A percentile compares a stretch with the other conserved stretches of the same genome.
Evolutionary conservation across 306 rosid species (phyloP).

Genomic region (Fagus sylvatica): DNA sequence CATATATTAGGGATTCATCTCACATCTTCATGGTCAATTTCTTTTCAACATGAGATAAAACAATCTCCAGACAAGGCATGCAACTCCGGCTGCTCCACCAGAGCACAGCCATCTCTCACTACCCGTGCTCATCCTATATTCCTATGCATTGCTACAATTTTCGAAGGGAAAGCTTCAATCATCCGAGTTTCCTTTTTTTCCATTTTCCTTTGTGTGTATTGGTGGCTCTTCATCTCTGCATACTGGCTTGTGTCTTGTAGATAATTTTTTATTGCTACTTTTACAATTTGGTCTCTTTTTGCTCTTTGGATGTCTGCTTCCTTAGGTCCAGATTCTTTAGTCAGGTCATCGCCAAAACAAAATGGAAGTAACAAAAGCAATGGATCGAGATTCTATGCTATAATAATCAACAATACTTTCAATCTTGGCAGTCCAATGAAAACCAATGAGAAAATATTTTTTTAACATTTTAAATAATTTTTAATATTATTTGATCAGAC

Average conservation of each 20-base stretch:
- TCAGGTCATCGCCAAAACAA: conserved; percentile 29
- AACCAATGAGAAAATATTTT: too few relatives aligned
- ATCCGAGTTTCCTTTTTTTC: conserved; percentile 21
- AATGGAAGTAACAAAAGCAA: neutral
- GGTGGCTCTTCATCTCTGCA: conserved; percentile 35
- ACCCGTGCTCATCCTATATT: conserved; percentile 69
- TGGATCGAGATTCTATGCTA: too few relatives aligned
- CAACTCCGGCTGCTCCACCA: conserved; percentile 83
- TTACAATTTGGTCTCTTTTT: conserved; percentile 35
- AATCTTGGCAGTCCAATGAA: too few relatives aligned
- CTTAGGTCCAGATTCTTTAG: conserved; percentile 43
- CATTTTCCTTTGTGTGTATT: conserved; percentile 19
- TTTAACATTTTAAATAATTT: too few relatives aligned
- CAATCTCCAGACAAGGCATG: conserved; percentile 78
- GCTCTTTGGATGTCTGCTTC: conserved; percentile 34
- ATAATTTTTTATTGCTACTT: conserved; percentile 35
- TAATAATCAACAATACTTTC: too few relatives aligned
- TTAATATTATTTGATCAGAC: too few relatives aligned
- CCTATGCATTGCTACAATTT: conserved; percentile 64
- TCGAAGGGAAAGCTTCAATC: conserved; percentile 62
- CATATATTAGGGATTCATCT: conserved; percentile 10
- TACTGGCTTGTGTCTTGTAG: conserved; percentile 27
- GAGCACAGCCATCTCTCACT: conserved; percentile 90
- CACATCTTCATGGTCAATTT: conserved; percentile 58
- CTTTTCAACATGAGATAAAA: conserved; percentile 45